A percentile compares a stretch with the other conserved stretches of the same genome.
These are phyloP conservation scores for Mucor circinelloides DNA, from an alignment of 371 early-diverging fungal genomes.

Conservation along the genomic window DNA sequence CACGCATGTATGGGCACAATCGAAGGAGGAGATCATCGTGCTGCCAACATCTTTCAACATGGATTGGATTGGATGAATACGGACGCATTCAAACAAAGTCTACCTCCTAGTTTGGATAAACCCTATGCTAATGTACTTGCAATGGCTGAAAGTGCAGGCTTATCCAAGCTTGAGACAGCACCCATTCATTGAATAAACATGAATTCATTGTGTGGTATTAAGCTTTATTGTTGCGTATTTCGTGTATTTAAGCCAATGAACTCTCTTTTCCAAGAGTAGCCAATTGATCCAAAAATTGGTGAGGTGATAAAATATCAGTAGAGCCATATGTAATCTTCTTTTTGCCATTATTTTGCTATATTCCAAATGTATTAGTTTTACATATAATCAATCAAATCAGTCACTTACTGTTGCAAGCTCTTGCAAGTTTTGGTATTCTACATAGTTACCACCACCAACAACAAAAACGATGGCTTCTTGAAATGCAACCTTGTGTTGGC, in stretches of 20 bases:
- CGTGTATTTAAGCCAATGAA: conserved; percentile 16
- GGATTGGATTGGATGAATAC: conserved; percentile 56
- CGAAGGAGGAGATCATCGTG: conserved; percentile 54
- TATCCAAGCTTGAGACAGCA: conserved; percentile 28
- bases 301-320: conserved; percentile 91
- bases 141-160: conserved; percentile 42
- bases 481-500: conserved; percentile 64
- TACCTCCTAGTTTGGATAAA: conserved; percentile 37
- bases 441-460: conserved; percentile 95
- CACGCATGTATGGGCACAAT: conserved; percentile 61
- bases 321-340: conserved; percentile 95
- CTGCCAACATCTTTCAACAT: conserved; percentile 55
- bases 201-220: neutral
- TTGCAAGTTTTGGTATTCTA: conserved; percentile 94
- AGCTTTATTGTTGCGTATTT: neutral
- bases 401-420: conserved; percentile 75
- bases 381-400: neutral
- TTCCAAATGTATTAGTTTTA: neutral
- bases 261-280: conserved; percentile 58
- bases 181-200: conserved; percentile 33
- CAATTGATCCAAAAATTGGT: conserved; percentile 85
- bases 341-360: conserved; percentile 62
- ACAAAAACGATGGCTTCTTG: conserved; percentile 95
- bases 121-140: conserved; percentile 45
- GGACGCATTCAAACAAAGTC: conserved; percentile 36